Evolutionary conservation across 148 eudicot genomes (phyloP).

Genomic region (Rhododendron kiyosumense): DNA sequence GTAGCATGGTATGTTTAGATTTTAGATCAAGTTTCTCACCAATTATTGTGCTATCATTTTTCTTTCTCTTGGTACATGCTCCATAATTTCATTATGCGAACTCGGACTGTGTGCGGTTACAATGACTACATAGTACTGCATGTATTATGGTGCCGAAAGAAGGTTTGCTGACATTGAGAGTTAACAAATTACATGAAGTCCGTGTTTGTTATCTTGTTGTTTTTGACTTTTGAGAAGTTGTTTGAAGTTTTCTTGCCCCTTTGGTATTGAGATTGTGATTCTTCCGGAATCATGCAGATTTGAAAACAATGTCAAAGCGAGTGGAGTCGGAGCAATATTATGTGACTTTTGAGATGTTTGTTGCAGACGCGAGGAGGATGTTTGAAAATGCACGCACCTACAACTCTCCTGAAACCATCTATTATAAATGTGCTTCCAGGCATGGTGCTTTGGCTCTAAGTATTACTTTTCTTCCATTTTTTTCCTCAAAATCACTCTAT

Average conservation of each 20-base stretch:
- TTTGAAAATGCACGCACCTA: constrained; percentile 87
- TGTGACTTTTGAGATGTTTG: constrained; percentile 89
- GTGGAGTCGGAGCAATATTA: constrained; percentile 90
- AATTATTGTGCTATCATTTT: too few relatives aligned
- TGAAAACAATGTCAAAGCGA: constrained; percentile 84
- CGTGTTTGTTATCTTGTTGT: neutral
- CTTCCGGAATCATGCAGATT: constrained; percentile 38
- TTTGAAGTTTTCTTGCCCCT: neutral
- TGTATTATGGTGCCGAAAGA: neutral
- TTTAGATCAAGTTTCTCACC: neutral
- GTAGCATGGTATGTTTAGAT: neutral
- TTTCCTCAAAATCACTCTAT: neutral
- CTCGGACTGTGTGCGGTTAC: neutral
- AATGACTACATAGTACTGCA: neutral
- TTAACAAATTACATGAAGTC: neutral
- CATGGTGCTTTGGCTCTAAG: constrained; percentile 14
- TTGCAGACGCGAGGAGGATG: constrained; percentile 84
- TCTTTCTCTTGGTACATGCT: neutral
- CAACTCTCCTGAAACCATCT: constrained; percentile 89
- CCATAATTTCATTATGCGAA: neutral
- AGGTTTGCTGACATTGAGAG: neutral
- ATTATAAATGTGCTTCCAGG: constrained; percentile 92
- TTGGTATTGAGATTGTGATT: neutral
- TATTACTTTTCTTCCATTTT: neutral
- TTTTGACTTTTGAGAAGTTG: neutral